Conservation (phyloP, 768 basidiomycete genomes). For the Suillus subalutaceus region DNA sequence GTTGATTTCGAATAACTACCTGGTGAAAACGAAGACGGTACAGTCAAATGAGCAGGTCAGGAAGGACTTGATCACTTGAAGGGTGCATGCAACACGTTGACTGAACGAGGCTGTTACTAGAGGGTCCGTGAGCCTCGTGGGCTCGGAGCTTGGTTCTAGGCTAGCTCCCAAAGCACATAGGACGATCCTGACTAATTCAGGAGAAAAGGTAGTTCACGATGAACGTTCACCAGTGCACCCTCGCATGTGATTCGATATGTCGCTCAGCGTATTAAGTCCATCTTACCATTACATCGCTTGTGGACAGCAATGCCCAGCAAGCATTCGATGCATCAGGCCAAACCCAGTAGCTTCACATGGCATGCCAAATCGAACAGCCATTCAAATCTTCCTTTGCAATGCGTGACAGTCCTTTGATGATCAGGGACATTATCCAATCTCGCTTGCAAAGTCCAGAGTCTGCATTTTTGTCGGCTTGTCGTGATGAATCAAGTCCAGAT, state of each 20-base stretch:
- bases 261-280: too few species aligned
- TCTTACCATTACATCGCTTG: too few species aligned
- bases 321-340: too few species aligned
- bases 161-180: neutral
- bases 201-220: neutral
- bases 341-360: too few species aligned
- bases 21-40: neutral
- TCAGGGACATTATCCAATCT: too few species aligned
- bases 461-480: too few species aligned
- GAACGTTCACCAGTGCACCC: neutral
- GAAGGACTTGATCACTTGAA: neutral
- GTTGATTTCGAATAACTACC: neutral
- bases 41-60: neutral
- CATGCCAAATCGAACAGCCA: too few species aligned
- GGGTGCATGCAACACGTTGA: neutral
- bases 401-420: too few species aligned
- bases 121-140: neutral
- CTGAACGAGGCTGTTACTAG: neutral
- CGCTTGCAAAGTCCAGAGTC: too few species aligned
- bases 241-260: slow-evolving; percentile 9
- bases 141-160: neutral
- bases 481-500: too few species aligned
- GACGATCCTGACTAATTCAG: neutral
- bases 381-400: too few species aligned
- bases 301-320: too few species aligned